Percentiles rank a stretch among this genome's conserved stretches.
Conservation (phyloP, 371 early-diverging fungal genomes). For the Blyttiomyces sp. region DNA sequence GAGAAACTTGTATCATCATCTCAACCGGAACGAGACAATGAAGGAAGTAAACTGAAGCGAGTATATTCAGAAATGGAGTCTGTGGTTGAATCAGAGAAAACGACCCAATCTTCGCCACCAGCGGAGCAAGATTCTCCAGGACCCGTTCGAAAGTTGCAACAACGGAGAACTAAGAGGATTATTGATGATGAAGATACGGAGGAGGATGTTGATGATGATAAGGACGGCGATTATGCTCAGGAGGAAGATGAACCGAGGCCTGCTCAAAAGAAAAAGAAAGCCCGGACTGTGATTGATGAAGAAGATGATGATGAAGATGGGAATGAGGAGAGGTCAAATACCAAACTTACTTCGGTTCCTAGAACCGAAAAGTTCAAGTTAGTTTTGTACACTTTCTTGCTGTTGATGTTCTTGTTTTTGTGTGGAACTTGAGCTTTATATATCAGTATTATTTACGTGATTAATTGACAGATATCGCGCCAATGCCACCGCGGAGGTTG, state of each 20-base stretch:
- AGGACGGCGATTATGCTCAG: not conserved
- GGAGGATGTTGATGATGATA: not conserved
- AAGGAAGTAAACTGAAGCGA: not conserved
- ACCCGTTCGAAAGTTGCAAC: not conserved
- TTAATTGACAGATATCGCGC: not conserved
- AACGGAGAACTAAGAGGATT: not conserved
- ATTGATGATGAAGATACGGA: not conserved
- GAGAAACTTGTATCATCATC: not conserved
- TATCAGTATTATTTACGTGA: not conserved
- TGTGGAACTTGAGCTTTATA: not conserved
- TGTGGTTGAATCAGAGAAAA: not conserved
- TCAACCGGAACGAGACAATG: not conserved
- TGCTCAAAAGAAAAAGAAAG: not conserved
- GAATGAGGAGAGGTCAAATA: not conserved
- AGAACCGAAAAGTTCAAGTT: not conserved
- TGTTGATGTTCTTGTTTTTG: not conserved
- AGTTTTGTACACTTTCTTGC: not conserved
- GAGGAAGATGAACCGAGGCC: not conserved
- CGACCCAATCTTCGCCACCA: too few species aligned
- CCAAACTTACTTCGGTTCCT: not conserved
- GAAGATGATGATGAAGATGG: not conserved
- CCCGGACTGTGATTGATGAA: not conserved
- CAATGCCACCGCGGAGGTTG: not conserved
- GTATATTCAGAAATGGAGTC: not conserved
- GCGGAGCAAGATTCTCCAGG: not conserved